Evolutionary conservation across 2,329 filamentous ascomycete species (phyloP).

Genomic region (Cladosporium oxysporum): DNA sequence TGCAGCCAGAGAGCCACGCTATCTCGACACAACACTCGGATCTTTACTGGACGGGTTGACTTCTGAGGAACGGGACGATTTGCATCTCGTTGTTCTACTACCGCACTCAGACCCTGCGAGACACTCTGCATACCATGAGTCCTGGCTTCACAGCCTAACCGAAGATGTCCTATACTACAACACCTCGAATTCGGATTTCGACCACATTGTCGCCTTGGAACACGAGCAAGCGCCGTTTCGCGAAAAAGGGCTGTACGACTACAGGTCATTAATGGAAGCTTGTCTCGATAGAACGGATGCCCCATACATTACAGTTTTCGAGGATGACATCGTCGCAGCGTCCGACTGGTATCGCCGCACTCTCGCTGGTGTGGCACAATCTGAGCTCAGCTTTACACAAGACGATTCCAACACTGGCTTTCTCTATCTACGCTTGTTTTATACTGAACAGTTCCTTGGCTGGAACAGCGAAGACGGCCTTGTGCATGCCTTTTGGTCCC

Average conservation of each 20-base stretch:
- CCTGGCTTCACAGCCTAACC: slow-evolving; percentile 44
- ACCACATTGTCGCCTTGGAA: slow-evolving; percentile 41
- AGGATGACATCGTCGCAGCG: slow-evolving; percentile 51
- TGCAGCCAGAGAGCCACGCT: slow-evolving; percentile 43
- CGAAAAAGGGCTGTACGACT: slow-evolving; percentile 49
- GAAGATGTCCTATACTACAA: slow-evolving; percentile 48
- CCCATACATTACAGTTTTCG: slow-evolving; percentile 47
- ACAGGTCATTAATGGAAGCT: slow-evolving; percentile 44
- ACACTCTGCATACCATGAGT: slow-evolving; percentile 45
- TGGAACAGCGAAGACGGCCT: slow-evolving; percentile 49
- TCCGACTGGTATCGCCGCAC: slow-evolving; percentile 51
- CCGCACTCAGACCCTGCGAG: slow-evolving; percentile 44
- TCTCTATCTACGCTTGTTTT: slow-evolving; percentile 52
- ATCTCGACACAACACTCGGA: slow-evolving; percentile 46
- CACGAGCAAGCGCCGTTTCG: slow-evolving; percentile 31
- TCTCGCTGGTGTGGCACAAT: slow-evolving; percentile 39
- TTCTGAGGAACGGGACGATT: slow-evolving; percentile 43
- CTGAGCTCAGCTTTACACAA: slow-evolving; percentile 20
- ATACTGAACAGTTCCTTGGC: slow-evolving; percentile 48
- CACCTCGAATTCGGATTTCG: slow-evolving; percentile 37
- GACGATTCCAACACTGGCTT: slow-evolving; percentile 28
- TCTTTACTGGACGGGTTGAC: slow-evolving; percentile 48
- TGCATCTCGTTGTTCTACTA: slow-evolving; percentile 48
- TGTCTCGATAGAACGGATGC: slow-evolving; percentile 41
- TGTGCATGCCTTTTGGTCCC: slow-evolving; percentile 40